phyloP scores from a whole-genome alignment of 208 protist genomes.

The Leishmania guyanensis region DNA sequence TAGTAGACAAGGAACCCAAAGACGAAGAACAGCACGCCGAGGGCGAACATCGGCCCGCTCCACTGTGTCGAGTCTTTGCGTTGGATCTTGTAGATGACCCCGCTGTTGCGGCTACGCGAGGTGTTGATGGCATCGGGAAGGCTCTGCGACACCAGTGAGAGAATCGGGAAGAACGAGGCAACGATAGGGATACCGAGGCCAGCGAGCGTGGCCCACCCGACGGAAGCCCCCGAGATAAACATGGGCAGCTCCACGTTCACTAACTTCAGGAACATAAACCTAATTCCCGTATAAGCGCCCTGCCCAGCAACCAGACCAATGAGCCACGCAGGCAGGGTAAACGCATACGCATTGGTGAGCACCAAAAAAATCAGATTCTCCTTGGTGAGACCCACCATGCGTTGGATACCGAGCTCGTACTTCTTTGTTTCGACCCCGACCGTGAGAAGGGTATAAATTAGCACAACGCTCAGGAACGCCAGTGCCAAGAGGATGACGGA shows the following conservation, averaged over 20 bases:
- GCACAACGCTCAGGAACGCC: conserved; percentile 81
- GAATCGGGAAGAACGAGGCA: conserved; percentile 90
- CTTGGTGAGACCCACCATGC: conserved; percentile 90
- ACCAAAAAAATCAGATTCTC: conserved; percentile 57
- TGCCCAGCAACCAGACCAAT: conserved; percentile 76
- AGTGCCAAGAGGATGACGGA: conserved; percentile 90
- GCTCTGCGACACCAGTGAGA: conserved; percentile 66
- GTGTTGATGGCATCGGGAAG: conserved; percentile 91
- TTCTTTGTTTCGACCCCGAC: conserved; percentile 91
- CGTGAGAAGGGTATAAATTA: conserved; percentile 95
- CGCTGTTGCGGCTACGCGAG: conserved; percentile 48
- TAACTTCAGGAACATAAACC: conserved; percentile 40
- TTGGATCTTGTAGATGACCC: conserved; percentile 76
- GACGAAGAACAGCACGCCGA: conserved; percentile 60
- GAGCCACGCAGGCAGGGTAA: conserved; percentile 82
- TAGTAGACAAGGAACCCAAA: conserved; percentile 94
- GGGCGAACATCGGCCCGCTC: conserved; percentile 40
- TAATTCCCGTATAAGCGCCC: conserved; percentile 39
- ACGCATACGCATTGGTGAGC: conserved; percentile 65
- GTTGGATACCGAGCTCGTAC: conserved; percentile 94
- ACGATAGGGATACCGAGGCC: conserved; percentile 89
- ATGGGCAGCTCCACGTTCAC: conserved; percentile 46
- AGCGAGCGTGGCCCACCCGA: conserved; percentile 74
- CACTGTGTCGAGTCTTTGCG: conserved; percentile 32
- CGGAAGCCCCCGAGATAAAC: conserved; percentile 33